Conservation (phyloP, 2,329 filamentous ascomycete genomes). For the Venturia pyrina region DNA sequence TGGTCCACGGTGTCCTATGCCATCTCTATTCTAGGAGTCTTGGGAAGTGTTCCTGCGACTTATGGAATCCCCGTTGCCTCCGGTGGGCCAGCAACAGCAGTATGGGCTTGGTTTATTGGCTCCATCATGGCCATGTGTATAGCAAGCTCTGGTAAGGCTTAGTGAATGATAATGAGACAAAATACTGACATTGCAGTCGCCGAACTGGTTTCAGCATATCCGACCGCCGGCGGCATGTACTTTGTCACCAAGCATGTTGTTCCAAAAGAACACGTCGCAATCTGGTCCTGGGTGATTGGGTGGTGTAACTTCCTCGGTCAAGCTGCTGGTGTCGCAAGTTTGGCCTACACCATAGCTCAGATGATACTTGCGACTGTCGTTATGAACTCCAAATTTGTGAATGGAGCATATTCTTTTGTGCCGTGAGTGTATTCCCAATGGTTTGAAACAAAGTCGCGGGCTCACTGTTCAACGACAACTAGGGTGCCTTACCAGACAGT, state of each 20-base stretch:
- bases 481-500: conserved; percentile 51
- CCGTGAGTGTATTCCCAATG: conserved; percentile 38
- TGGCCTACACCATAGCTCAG: conserved; percentile 53
- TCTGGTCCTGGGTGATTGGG: conserved; percentile 57
- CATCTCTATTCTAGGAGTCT: conserved; percentile 53
- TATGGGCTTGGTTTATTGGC: conserved; percentile 57
- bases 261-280: conserved; percentile 48
- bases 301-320: conserved; percentile 59
- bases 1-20: conserved; percentile 59
- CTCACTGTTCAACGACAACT: neutral
- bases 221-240: conserved; percentile 59
- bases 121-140: conserved; percentile 56
- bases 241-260: conserved; percentile 58
- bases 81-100: conserved; percentile 52
- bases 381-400: conserved; percentile 48
- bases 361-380: conserved; percentile 52
- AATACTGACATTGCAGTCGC: conserved; percentile 36
- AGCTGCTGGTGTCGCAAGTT: conserved; percentile 51
- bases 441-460: neutral
- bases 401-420: conserved; percentile 42
- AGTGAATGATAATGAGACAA: neutral
- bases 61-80: conserved; percentile 48
- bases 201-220: conserved; percentile 56
- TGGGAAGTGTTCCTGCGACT: conserved; percentile 56
- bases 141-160: conserved; percentile 42